Evolutionary conservation across 1,139 yeast species (phyloP).

Genomic region (Diutina siamensis): DNA sequence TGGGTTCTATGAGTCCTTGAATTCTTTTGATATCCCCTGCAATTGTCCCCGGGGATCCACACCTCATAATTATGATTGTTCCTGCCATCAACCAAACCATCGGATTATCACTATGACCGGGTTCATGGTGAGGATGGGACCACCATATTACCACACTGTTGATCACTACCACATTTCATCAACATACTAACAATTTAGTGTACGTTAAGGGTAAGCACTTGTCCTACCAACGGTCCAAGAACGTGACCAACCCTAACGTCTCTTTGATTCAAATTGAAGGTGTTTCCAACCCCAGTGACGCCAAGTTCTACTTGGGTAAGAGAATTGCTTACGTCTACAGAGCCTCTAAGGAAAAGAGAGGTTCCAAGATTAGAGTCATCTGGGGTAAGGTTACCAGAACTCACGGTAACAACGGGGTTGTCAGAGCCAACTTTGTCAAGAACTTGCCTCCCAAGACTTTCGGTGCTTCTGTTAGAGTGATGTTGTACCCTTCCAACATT

Average conservation of each 20-base stretch:
- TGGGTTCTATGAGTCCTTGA: neutral
- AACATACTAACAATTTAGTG: conserved; percentile 55
- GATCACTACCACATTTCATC: neutral
- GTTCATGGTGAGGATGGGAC: too few species aligned
- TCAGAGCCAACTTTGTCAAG: conserved; percentile 97
- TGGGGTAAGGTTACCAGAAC: conserved; percentile 99
- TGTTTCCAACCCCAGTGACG: conserved; percentile 83
- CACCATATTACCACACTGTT: neutral
- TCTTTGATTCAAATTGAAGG: conserved; percentile 96
- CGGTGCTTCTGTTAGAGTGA: conserved; percentile 99
- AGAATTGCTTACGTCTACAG: conserved; percentile 99
- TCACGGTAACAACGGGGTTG: conserved; percentile 98
- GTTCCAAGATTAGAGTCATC: conserved; percentile 98
- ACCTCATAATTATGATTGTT: neutral
- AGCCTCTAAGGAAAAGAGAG: conserved; percentile 96
- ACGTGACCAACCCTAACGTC: conserved; percentile 95
- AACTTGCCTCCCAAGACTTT: conserved; percentile 99
- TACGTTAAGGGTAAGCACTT: conserved; percentile 99
- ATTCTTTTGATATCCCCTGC: neutral
- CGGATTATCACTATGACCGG: too few species aligned
- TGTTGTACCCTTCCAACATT: conserved; percentile 99
- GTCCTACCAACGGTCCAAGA: conserved; percentile 99
- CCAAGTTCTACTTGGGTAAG: conserved; percentile 99
- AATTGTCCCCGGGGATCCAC: neutral
- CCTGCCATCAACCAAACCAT: neutral